Evolutionary conservation across 345 rosid genomes (phyloP), one percentile per base, ranked within the genome.

Genomic region (Rhodomyrtus tomentosa): DNA sequence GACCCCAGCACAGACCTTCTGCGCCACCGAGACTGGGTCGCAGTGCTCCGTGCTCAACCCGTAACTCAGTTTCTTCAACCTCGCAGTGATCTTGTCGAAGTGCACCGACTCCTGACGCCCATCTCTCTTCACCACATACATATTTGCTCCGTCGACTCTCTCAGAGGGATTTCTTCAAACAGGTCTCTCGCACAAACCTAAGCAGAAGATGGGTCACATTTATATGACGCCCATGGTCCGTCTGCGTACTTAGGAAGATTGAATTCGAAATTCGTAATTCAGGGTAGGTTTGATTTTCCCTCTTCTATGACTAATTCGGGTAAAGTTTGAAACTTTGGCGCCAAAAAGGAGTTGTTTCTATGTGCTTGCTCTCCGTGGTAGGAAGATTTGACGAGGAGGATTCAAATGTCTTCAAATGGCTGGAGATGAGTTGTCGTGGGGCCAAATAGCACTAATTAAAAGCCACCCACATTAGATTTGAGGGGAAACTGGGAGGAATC

Each of bases 1-100:
- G 55, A 98, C 99, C 48, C 99, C 99, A 12, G 96, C 96, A 50
- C 99, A 98, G n/a, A 96, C 99, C 90, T 98, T 98, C 93, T 98
- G 99, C 6, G 99, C 85, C 7, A 98, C 99, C 52, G 95, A 94
- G 40, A 98, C 99, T 0, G 99, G 95, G 81, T 98, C 99, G 25
- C 99, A 98, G 86, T 98, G 99, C n/a, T 98, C 98, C 32, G 55
- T 87, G 84, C 96, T 97, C 42, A 97, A 92, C 16, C 99, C 99
- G 86, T 97, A 97, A 80, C 99, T 95, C 24, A 97, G 91, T 87
- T 97, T 97, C 98, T 95, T 97, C 80, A 97, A 82, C 85, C 99
- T 87, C 10, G 99, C 99, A 1, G 99, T 98, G 22, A 98, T 98
- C 95, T 96, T 96, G 50, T 98, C 99, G 82, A 98, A 98, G 81